A percentile compares a stretch with the other conserved stretches of the same genome.
These are phyloP conservation scores for Flaveria bidentis DNA, from an alignment of 129 eudicot species.

Conservation along the genomic window DNA sequence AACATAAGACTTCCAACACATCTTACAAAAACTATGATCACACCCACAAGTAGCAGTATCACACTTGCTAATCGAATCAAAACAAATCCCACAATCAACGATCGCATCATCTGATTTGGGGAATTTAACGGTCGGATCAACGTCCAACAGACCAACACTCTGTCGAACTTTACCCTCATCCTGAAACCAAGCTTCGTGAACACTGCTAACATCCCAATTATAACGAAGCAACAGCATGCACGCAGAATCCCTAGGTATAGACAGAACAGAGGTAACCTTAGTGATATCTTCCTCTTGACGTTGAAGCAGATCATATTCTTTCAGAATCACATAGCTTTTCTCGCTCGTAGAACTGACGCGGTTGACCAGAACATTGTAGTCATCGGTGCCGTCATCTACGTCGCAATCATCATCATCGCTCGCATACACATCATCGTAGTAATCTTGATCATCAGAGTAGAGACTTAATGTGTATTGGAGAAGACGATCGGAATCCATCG, in stretches of 20 bases:
- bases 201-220: conserved; percentile 40
- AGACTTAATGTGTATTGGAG: neutral
- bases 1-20: conserved; percentile 49
- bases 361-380: conserved; percentile 26
- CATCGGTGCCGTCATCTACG: conserved; percentile 22
- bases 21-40: conserved; percentile 43
- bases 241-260: conserved; percentile 25
- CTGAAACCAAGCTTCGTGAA: conserved; percentile 61
- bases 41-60: conserved; percentile 35
- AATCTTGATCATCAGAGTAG: conserved; percentile 16
- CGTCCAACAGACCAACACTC: conserved; percentile 41
- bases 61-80: conserved; percentile 18
- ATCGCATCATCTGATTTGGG: conserved; percentile 4
- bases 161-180: conserved; percentile 48
- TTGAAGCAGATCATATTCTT: conserved; percentile 31
- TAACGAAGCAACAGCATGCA: conserved; percentile 30
- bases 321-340: conserved; percentile 29
- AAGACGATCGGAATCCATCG: conserved; percentile 28
- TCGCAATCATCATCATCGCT: conserved; percentile 14
- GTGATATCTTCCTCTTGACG: conserved; percentile 34
- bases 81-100: conserved; percentile 48
- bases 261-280: conserved; percentile 30
- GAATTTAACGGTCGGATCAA: conserved; percentile 27
- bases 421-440: neutral
- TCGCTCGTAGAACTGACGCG: conserved; percentile 5